A percentile compares a stretch with the other conserved stretches of the same genome.
Evolutionary conservation across 495 filamentous ascomycete species (phyloP).

Genomic region (Daldinia childiae): DNA sequence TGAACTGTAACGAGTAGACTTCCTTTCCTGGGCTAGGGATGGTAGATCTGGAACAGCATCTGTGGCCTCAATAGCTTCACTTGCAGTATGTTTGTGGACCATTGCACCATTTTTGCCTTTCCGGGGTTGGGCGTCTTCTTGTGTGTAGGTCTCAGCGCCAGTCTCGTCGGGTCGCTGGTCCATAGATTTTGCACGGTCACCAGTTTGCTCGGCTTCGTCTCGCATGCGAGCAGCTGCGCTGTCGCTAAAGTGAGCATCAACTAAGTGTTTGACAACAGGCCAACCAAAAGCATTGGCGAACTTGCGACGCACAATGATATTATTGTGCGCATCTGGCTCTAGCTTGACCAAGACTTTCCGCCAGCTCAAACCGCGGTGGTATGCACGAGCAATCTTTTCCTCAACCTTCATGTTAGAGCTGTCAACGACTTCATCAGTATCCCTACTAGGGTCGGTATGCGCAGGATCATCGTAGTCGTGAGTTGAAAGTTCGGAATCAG

Average conservation of each 20-base stretch:
- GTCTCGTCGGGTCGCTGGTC: conserved; percentile 49
- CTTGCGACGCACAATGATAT: conserved; percentile 93
- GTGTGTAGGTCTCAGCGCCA: conserved; percentile 51
- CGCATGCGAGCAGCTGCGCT: conserved; percentile 65
- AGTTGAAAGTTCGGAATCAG: conserved; percentile 47
- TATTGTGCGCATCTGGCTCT: conserved; percentile 98
- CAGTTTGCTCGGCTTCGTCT: conserved; percentile 61
- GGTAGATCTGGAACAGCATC: conserved; percentile 52
- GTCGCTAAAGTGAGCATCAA: conserved; percentile 90
- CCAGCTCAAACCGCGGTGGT: conserved; percentile 90
- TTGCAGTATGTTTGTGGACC: conserved; percentile 46
- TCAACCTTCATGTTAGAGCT: conserved; percentile 82
- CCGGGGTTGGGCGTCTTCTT: conserved; percentile 19
- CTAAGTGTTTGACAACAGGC: conserved; percentile 93
- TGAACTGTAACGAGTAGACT: conserved; percentile 41
- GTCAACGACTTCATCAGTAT: conserved; percentile 60
- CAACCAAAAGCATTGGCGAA: conserved; percentile 98
- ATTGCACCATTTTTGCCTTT: background rate
- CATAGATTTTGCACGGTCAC: conserved; percentile 54
- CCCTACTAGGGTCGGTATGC: conserved; percentile 50
- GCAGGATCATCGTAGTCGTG: conserved; percentile 51
- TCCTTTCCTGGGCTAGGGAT: conserved; percentile 24
- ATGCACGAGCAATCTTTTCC: conserved; percentile 96
- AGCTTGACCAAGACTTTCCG: conserved; percentile 94
- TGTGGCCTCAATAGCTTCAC: conserved; percentile 51